Evolutionary conservation across 192 early-diverging fungal species (phyloP).

Genomic region (Coemansia sp.): DNA sequence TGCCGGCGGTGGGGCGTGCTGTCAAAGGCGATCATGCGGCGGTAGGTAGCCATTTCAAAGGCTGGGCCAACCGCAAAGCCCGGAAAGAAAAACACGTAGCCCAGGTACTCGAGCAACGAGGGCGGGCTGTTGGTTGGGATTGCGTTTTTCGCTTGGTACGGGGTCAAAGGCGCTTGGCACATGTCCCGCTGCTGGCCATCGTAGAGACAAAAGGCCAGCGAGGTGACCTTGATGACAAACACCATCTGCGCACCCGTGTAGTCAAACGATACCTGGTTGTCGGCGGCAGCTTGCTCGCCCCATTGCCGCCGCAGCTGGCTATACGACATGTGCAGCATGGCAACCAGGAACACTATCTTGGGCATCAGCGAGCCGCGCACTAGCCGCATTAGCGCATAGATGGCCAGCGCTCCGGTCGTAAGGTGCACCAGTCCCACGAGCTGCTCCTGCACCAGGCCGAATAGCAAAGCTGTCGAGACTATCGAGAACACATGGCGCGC

Average conservation of each 20-base stretch:
- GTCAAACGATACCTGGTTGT: constrained; percentile 60
- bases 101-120: constrained; percentile 69
- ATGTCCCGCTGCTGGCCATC: constrained; percentile 58
- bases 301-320: constrained; percentile 46
- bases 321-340: constrained; percentile 66
- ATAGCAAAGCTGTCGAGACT: constrained; percentile 49
- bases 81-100: constrained; percentile 87
- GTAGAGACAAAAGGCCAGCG: constrained; percentile 77
- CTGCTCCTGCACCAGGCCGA: constrained; percentile 56
- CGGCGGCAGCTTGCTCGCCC: constrained; percentile 14
- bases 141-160: constrained; percentile 63
- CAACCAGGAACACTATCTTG: constrained; percentile 55
- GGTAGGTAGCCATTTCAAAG: constrained; percentile 61
- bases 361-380: constrained; percentile 52
- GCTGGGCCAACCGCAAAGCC: constrained; percentile 81
- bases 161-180: constrained; percentile 28
- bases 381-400: constrained; percentile 53
- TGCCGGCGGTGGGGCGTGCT: constrained; percentile 3
- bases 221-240: constrained; percentile 85
- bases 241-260: constrained; percentile 93
- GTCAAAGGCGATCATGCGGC: constrained; percentile 52
- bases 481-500: constrained; percentile 60
- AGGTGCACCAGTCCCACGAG: constrained; percentile 58
- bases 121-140: constrained; percentile 56
- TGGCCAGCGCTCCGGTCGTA: constrained; percentile 43